Evolutionary conservation across 176 grass and related monocot genomes (phyloP).

Genomic region (Aegilops bicornis): DNA sequence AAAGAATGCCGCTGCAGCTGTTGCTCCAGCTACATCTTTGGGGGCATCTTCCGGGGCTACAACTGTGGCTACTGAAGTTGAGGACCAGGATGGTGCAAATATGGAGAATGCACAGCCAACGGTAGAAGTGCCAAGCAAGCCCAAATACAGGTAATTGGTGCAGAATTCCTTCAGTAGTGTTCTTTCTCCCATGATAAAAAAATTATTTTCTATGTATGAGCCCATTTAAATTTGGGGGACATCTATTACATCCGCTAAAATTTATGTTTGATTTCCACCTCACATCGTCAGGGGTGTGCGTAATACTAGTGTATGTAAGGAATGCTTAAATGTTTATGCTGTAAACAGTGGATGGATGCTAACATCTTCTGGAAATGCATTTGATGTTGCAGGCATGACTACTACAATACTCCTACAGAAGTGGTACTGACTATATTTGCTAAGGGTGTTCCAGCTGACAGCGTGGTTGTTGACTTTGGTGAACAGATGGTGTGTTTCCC

Average conservation of each 20-base stretch:
- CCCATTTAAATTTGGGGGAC: not conserved
- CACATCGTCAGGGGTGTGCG: not conserved
- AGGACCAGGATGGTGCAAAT: conserved; percentile 4
- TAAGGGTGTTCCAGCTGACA: conserved; percentile 68
- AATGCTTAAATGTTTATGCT: not conserved
- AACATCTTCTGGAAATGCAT: conserved; percentile 12
- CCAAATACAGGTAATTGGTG: conserved; percentile 64
- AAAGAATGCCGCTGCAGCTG: conserved; percentile 24
- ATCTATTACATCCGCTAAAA: not conserved
- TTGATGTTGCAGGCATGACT: conserved; percentile 66
- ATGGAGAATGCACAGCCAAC: conserved; percentile 37
- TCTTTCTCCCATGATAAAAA: not conserved
- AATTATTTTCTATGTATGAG: not conserved
- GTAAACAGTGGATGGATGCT: not conserved
- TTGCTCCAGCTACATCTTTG: conserved; percentile 12
- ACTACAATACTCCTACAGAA: conserved; percentile 66
- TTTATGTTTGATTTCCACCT: not conserved
- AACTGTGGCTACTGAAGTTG: conserved; percentile 11
- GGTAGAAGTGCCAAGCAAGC: conserved; percentile 55
- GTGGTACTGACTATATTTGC: conserved; percentile 78
- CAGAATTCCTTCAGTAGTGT: not conserved
- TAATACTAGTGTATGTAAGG: not conserved
- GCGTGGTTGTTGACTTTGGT: conserved; percentile 68
- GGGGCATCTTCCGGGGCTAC: conserved; percentile 29
- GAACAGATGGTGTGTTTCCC: conserved; percentile 79